Evolutionary conservation across 345 rosid species (phyloP).

Genomic region (Trapa incisa): DNA sequence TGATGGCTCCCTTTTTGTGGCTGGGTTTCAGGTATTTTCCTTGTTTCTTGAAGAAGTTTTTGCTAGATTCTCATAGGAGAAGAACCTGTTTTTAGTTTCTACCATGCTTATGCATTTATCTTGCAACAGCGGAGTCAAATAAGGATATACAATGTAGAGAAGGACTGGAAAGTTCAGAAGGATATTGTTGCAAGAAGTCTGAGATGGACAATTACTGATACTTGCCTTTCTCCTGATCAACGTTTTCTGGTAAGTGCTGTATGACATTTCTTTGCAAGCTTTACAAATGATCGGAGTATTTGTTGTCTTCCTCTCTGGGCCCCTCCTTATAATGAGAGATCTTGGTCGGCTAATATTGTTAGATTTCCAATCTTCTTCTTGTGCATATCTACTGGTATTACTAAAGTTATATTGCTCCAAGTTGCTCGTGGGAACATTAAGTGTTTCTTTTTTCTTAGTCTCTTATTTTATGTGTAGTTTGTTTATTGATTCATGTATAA

Average conservation of each 20-base stretch:
- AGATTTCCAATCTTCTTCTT: neutral
- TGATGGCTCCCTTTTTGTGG: constrained; percentile 53
- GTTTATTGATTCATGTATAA: neutral
- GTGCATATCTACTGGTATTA: neutral
- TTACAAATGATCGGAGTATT: neutral
- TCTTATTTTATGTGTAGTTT: neutral
- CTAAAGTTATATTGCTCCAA: neutral
- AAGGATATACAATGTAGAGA: constrained; percentile 50
- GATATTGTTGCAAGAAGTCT: constrained; percentile 38
- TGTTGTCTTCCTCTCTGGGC: neutral
- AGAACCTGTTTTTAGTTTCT: neutral
- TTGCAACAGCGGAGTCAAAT: constrained; percentile 35
- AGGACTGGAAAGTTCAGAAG: constrained; percentile 49
- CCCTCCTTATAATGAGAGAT: neutral
- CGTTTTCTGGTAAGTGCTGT: constrained; percentile 36
- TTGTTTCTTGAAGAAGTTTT: neutral
- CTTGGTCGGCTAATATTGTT: neutral
- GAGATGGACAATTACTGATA: constrained; percentile 56
- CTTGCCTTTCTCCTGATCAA: constrained; percentile 54
- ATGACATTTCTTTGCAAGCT: neutral
- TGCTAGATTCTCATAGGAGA: neutral
- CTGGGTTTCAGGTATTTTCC: constrained; percentile 43
- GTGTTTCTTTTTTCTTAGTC: neutral
- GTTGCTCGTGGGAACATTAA: neutral
- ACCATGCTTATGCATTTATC: neutral